Evolutionary conservation across 345 rosid genomes (phyloP).

Genomic region (Combretum micranthum): DNA sequence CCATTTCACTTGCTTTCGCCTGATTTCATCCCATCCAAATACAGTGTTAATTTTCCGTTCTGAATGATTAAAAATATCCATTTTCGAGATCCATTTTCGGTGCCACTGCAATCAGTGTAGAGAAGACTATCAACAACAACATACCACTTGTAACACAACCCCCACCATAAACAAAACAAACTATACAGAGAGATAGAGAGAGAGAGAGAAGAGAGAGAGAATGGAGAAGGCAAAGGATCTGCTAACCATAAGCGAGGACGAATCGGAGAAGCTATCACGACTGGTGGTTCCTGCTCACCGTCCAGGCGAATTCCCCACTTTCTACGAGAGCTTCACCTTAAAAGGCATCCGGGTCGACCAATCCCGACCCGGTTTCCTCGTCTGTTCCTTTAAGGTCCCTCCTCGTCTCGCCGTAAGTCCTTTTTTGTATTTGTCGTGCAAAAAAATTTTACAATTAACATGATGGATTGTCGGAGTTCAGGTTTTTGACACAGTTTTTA

Average conservation of each 20-base stretch:
- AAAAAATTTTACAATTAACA: not conserved
- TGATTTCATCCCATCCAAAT: too few species aligned
- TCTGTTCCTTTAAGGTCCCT: conserved; percentile 78
- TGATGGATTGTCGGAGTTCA: not conserved
- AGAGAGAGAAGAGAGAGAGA: too few species aligned
- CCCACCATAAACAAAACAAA: too few species aligned
- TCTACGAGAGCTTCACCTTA: conserved; percentile 58
- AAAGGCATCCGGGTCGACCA: conserved; percentile 76
- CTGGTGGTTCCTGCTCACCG: conserved; percentile 39
- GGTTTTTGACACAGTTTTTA: not conserved
- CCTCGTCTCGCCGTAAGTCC: conserved; percentile 63
- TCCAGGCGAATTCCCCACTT: conserved; percentile 29
- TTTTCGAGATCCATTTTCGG: too few species aligned
- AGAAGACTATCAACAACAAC: too few species aligned
- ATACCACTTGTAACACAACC: too few species aligned
- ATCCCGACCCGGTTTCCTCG: conserved; percentile 57
- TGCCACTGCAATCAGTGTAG: too few species aligned
- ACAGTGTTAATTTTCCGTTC: too few species aligned
- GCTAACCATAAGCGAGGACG: conserved; percentile 40
- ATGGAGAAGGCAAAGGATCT: conserved; percentile 57
- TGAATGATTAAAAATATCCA: too few species aligned
- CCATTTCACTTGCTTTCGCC: too few species aligned
- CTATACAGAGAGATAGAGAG: too few species aligned
- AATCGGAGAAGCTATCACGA: conserved; percentile 32
- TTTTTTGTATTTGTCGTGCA: not conserved